phyloP scores from a whole-genome alignment of 2,329 filamentous ascomycete species.

The Epichloe elymi region DNA sequence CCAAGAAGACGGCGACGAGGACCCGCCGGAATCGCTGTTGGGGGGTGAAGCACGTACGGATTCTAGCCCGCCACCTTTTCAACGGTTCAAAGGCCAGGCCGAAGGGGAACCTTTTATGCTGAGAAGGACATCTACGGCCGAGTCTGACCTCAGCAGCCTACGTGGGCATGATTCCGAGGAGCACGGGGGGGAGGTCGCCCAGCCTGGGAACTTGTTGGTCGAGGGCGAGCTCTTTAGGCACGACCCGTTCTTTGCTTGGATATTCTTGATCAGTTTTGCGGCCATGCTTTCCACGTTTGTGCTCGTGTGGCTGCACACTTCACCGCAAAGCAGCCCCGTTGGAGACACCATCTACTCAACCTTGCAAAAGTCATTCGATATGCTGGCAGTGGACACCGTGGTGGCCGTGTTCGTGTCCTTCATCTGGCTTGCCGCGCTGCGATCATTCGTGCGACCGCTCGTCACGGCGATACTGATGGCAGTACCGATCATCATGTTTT shows the following conservation, averaged over 20 bases:
- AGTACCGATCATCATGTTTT: constrained; percentile 74
- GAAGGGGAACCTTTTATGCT: constrained; percentile 27
- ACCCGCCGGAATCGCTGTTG: constrained; percentile 47
- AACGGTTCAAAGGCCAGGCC: constrained; percentile 36
- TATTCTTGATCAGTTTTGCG: constrained; percentile 75
- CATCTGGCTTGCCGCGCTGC: constrained; percentile 77
- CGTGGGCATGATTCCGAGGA: constrained; percentile 25
- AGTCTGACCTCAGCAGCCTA: constrained; percentile 32
- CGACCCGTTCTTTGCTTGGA: constrained; percentile 82
- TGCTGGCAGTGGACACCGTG: constrained; percentile 81
- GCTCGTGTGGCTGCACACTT: constrained; percentile 80
- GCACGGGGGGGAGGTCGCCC: constrained; percentile 15
- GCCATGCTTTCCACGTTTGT: constrained; percentile 80
- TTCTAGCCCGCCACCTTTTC: constrained; percentile 47
- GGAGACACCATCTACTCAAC: constrained; percentile 93
- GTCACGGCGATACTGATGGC: constrained; percentile 70
- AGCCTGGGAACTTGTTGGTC: constrained; percentile 37
- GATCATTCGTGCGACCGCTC: constrained; percentile 77
- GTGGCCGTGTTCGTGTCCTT: constrained; percentile 81
- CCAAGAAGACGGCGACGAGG: constrained; percentile 41
- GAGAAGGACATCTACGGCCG: constrained; percentile 29
- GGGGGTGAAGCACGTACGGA: constrained; percentile 39
- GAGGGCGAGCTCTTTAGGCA: constrained; percentile 63
- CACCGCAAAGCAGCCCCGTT: constrained; percentile 55
- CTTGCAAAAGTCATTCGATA: constrained; percentile 72